Percentiles rank a stretch among this genome's conserved stretches.
These are phyloP conservation scores for Teratosphaeria zuluensis DNA, from an alignment of 2,329 filamentous ascomycete species.

Conservation along the genomic window DNA sequence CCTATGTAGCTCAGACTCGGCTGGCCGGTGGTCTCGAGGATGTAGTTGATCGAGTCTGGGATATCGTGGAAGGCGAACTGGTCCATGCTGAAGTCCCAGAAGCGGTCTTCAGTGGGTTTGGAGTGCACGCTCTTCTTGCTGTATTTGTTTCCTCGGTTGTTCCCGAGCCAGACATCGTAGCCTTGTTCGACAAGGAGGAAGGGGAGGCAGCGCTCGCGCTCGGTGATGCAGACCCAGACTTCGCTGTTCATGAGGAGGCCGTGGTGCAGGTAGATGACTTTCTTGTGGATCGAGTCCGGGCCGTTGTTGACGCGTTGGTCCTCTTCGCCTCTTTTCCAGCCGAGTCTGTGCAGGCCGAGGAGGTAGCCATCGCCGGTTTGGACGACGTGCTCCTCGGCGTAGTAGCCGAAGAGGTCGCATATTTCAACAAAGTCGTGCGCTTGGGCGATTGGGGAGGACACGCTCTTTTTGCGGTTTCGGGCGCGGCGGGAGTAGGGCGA, in stretches of 20 bases:
- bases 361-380: conserved; percentile 92
- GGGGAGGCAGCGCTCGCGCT: conserved; percentile 73
- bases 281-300: conserved; percentile 58
- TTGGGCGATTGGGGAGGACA: conserved; percentile 57
- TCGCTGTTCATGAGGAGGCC: conserved; percentile 98
- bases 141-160: conserved; percentile 98
- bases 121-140: conserved; percentile 81
- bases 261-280: conserved; percentile 88
- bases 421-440: conserved; percentile 88
- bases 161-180: conserved; percentile 96
- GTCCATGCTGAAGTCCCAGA: conserved; percentile 98
- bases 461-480: conserved; percentile 53
- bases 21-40: conserved; percentile 73
- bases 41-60: conserved; percentile 85
- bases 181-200: conserved; percentile 83
- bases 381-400: conserved; percentile 90
- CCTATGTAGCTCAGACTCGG: conserved; percentile 87
- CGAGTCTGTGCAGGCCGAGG: conserved; percentile 77
- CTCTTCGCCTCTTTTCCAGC: conserved; percentile 67
- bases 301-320: conserved; percentile 67
- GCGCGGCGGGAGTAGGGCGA: conserved; percentile 59
- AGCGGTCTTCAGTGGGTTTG: conserved; percentile 64
- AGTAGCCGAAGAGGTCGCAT: conserved; percentile 84
- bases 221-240: conserved; percentile 90
- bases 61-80: conserved; percentile 98